Evolutionary conservation across 306 rosid species (phyloP).

Genomic region (Senna siamea): DNA sequence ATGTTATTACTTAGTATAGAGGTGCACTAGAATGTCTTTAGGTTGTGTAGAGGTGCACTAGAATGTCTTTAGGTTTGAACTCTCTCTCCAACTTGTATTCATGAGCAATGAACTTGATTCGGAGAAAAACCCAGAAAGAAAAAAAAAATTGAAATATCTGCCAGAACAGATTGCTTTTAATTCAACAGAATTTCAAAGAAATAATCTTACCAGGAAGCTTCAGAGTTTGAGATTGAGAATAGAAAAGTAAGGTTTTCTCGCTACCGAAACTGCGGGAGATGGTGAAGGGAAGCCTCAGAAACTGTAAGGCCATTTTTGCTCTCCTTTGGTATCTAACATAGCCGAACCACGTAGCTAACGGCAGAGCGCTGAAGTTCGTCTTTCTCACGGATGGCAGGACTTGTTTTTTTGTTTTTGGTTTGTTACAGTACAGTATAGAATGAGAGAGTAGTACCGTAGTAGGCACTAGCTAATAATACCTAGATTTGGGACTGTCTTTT

Average conservation of each 20-base stretch:
- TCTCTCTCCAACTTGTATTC: background rate
- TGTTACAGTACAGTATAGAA: too few species aligned
- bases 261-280: slow-evolving; percentile 44
- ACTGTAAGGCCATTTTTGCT: slow-evolving; percentile 53
- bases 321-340: background rate
- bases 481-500: too few species aligned
- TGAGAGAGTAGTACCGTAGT: too few species aligned
- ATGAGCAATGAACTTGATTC: slow-evolving; percentile 3
- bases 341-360: background rate
- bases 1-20: background rate
- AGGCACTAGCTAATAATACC: too few species aligned
- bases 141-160: background rate
- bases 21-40: background rate
- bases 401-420: too few species aligned
- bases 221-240: slow-evolving; percentile 33
- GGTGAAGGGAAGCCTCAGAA: slow-evolving; percentile 49
- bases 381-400: too few species aligned
- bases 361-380: too few species aligned
- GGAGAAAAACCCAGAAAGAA: background rate
- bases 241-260: slow-evolving; percentile 37
- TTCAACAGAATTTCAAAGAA: background rate
- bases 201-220: slow-evolving; percentile 38
- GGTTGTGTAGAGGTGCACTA: background rate
- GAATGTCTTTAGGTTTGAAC: background rate
- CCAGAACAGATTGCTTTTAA: background rate